Percentiles rank a stretch among this genome's conserved stretches.
phyloP scores from a whole-genome alignment of 441 rosid species.

The Oxalis stricta region DNA sequence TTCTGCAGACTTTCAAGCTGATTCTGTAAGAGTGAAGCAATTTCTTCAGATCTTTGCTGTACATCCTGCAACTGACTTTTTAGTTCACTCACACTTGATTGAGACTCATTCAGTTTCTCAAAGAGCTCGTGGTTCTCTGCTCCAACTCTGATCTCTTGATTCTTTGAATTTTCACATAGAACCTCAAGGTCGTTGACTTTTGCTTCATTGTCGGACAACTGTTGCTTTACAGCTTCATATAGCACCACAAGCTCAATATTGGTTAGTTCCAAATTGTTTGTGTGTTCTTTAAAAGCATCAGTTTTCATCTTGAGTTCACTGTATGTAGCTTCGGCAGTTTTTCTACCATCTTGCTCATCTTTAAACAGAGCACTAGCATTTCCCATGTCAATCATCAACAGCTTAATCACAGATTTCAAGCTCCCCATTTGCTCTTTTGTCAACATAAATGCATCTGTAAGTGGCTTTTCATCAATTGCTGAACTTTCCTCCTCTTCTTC shows the following conservation, averaged over 20 bases:
- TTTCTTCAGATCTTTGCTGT: slow-evolving; percentile 37
- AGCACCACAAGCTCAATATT: slow-evolving; percentile 49
- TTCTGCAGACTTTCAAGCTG: slow-evolving; percentile 45
- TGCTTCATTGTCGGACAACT: slow-evolving; percentile 25
- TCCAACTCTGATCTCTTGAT: slow-evolving; percentile 25
- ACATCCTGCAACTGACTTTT: slow-evolving; percentile 46
- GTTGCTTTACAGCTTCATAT: slow-evolving; percentile 53
- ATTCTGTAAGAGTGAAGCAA: slow-evolving; percentile 27
- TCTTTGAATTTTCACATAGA: slow-evolving; percentile 32
- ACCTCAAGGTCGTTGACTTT: slow-evolving; percentile 38
- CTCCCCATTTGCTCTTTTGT: slow-evolving; percentile 34
- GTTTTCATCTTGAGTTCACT: slow-evolving; percentile 32
- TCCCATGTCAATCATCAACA: slow-evolving; percentile 39
- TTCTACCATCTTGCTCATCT: slow-evolving; percentile 31
- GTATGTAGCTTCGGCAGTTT: slow-evolving; percentile 20
- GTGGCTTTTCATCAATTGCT: slow-evolving; percentile 25
- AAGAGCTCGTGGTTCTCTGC: slow-evolving; percentile 42
- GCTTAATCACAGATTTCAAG: slow-evolving; percentile 47
- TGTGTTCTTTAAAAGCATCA: slow-evolving; percentile 41
- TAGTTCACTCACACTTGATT: slow-evolving; percentile 31
- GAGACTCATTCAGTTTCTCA: slow-evolving; percentile 28
- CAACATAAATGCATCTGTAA: slow-evolving; percentile 27
- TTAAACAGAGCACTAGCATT: slow-evolving; percentile 27
- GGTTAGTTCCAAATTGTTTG: slow-evolving; percentile 37
- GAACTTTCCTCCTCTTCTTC: slow-evolving; percentile 44